Evolutionary conservation across 345 rosid species (phyloP).

Genomic region (Linum trigynum): DNA sequence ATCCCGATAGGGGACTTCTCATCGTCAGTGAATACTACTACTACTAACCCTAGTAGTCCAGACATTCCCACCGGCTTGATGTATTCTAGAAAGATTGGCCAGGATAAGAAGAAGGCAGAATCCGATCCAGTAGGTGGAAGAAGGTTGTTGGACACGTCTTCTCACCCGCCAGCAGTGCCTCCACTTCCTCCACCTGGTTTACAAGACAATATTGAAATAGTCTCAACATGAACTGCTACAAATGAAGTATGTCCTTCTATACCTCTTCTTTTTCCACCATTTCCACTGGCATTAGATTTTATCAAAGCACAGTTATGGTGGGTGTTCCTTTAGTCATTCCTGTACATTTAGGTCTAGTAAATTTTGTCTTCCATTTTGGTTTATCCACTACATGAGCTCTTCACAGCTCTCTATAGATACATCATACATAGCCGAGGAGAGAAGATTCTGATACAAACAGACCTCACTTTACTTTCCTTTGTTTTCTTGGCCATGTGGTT

Average conservation of each 20-base stretch:
- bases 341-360: neutral
- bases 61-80: constrained; percentile 26
- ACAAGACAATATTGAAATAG: constrained; percentile 7
- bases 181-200: constrained; percentile 56
- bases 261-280: too few species aligned
- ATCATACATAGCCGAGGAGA: neutral
- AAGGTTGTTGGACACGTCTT: constrained; percentile 32
- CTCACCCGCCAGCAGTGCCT: constrained; percentile 36
- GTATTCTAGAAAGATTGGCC: constrained; percentile 46
- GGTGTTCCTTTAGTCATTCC: too few species aligned
- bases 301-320: too few species aligned
- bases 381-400: neutral
- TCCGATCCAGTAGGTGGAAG: constrained; percentile 36
- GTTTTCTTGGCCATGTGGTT: too few species aligned
- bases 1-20: constrained; percentile 22
- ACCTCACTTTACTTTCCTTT: neutral
- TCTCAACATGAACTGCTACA: neutral
- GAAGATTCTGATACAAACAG: neutral
- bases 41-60: constrained; percentile 28
- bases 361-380: too few species aligned
- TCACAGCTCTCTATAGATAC: neutral
- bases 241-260: neutral
- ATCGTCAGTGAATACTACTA: constrained; percentile 29
- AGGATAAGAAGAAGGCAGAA: constrained; percentile 18
- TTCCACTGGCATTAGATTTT: too few species aligned